Conservation (phyloP, 2,329 filamentous ascomycete genomes). For the Mollisia scopiformis region DNA sequence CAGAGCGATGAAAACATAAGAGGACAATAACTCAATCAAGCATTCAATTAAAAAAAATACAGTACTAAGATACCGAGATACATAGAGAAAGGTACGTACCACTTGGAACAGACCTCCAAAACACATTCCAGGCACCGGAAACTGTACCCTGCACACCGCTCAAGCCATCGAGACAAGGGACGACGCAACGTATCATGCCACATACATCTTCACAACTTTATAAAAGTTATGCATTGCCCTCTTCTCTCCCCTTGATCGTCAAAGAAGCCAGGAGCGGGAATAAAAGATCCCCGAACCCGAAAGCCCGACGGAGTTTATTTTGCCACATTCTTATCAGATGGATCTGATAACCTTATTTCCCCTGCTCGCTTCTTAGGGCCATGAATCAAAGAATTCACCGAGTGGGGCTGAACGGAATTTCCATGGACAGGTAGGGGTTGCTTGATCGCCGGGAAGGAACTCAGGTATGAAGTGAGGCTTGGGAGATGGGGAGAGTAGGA, state of each 20-base stretch:
- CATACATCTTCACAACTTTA: neutral
- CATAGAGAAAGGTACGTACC: neutral
- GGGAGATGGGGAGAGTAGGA: neutral
- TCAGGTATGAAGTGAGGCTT: neutral
- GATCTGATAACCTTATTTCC: neutral
- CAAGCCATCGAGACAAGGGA: neutral
- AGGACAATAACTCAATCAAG: neutral
- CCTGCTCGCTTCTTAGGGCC: neutral
- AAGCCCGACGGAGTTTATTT: too few relatives aligned
- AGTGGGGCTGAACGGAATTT: neutral
- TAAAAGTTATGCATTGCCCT: too few relatives aligned
- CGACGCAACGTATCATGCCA: neutral
- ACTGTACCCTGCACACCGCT: slow-evolving; percentile 1
- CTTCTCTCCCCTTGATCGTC: neutral
- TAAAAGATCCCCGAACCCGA: neutral
- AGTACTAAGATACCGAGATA: neutral
- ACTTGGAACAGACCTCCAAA: neutral
- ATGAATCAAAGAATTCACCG: neutral
- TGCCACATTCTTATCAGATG: neutral
- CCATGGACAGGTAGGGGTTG: neutral
- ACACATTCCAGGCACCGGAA: neutral
- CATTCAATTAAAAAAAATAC: neutral
- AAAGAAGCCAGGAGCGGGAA: neutral
- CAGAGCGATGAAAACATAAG: neutral
- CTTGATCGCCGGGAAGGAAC: neutral